Base-by-base conservation (phyloP, 306 rosid genomes). In the Cicer arietinum region DNA sequence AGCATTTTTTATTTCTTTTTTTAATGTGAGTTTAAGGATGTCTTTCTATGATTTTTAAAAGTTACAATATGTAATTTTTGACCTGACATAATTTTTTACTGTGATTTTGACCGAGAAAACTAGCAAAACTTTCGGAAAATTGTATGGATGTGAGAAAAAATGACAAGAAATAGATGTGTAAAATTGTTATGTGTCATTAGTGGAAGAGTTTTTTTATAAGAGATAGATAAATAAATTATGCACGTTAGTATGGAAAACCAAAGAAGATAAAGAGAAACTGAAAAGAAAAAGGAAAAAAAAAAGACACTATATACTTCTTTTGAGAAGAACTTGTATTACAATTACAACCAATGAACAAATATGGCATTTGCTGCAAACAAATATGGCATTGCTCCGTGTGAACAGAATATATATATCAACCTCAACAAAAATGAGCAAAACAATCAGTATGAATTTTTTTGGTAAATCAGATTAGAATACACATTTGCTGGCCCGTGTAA, bases 241-340 rank as follows among this genome's bases (percentile, higher is more conserved):
- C 56, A 30, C 5, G 37, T 30, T 30, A 30, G 37, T 2, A 43
- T 22, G 41, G 20, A 10, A 41, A 67, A 48, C 17, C 41, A 48
- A 37, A 66, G 25, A 13, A 39, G 51, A 13, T 10, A 37, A 68
- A 8, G 46, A 4, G 40, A 39, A 9, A 41, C 8, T 65, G 20
- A 65, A 52, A 50, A 48, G 43, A 17, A 11, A 44, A 50, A 41
- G n/a, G 8, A 10, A 47, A 51, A 50, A 73, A 45, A 9, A 80
- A 70, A 71, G 5, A 3, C 37, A 44, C 73, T 56, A 78, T 80
- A 61, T 69, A 70, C 71, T 83, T 77, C 82, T 79, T 71, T 70
- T 37, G 51, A 64, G 80, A 80, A 69, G 66, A 82, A 47, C 71
- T 69, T 73, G 86, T 86, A 80, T 79, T 79, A 52, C 61, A 79